Conservation (phyloP, 2,329 filamentous ascomycete genomes). For the Taxawa tesnikishii region DNA sequence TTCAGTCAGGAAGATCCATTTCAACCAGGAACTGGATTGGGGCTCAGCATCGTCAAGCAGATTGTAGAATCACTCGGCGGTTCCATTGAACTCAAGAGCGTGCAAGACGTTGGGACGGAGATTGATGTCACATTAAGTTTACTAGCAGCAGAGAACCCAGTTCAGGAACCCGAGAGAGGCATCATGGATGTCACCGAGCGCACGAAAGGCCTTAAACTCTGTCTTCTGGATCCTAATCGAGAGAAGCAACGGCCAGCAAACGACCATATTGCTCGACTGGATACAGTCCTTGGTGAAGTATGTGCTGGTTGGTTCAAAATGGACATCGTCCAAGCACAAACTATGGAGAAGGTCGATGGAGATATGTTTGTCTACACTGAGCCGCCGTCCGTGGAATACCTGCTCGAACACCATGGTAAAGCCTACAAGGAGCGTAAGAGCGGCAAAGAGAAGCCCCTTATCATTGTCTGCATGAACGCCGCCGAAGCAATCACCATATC, state of each 20-base stretch:
- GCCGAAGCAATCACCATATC: conserved; percentile 16
- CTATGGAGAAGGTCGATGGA: conserved; percentile 2
- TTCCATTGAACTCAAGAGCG: conserved; percentile 42
- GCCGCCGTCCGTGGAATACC: conserved; percentile 5
- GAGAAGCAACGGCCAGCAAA: conserved; percentile 3
- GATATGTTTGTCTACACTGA: conserved; percentile 7
- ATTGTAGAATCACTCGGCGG: conserved; percentile 50
- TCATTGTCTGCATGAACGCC: conserved; percentile 24
- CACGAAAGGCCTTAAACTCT: conserved; percentile 4
- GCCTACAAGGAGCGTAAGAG: neutral
- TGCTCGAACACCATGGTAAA: conserved; percentile 5
- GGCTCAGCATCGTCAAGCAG: conserved; percentile 48
- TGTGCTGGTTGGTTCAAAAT: conserved; percentile 8
- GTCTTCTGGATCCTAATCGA: conserved; percentile 4
- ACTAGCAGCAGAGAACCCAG: neutral
- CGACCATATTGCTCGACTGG: conserved; percentile 4
- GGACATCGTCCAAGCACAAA: conserved; percentile 5
- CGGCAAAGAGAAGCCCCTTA: conserved; percentile 14
- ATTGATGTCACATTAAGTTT: conserved; percentile 5
- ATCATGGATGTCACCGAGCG: conserved; percentile 1
- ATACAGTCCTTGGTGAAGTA: conserved; percentile 4
- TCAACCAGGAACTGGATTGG: conserved; percentile 49
- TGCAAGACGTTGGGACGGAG: conserved; percentile 38
- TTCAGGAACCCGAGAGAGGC: neutral
- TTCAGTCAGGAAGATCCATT: conserved; percentile 53